Base-by-base conservation (phyloP, 208 protist species). In the Trypanosoma rangeli region DNA sequence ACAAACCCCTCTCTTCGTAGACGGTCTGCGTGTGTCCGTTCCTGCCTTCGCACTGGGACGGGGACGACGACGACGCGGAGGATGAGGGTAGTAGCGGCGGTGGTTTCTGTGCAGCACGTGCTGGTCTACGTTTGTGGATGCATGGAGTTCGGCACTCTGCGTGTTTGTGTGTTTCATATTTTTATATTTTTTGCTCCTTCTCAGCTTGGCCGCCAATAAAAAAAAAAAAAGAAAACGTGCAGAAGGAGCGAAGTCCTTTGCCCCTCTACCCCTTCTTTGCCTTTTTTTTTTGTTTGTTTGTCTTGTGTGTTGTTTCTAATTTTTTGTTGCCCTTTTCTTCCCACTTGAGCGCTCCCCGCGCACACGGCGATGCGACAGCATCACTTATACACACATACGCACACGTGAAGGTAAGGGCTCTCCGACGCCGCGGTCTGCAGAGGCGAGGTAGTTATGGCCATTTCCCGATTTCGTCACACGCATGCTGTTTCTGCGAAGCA, bases 401-500 rank as follows among this genome's bases (percentile, higher is more conserved):
- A 24, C 49, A 53, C 16, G 20, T 28, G 50, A 55, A 28, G 8
- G 24, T 18, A 55, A 55, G n/a, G 24, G 50, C 42, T 18, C 42
- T 46, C 42, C n/a, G 50, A 55, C 35, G 26, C 18, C 59, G 4
- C 42, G 13, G 42, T 18, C 13, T 46, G 1, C 42, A 53, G 49
- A 64, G 24, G 60, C 24, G n/a, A 66, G 53, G 3, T 49, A 29
- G 46, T 42, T 20, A 91, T 87, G 85, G 74, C 73, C 39, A 70
- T 86, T 63, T 93, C 87, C 50, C 75, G 82, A 16, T 90, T 90
- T 62, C 84, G 87, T 8, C 85, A 90, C 69, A 85, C 83, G 33
- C 81, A 82, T 1, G 69, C 76, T 16, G 60, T 78, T 7, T 64
- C 79, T 9, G 60, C 80, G 22, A 73, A 79, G 62, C 68, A 69